Conservation (phyloP, 208 protist genomes). For the Trichomonas tenax region DNA sequence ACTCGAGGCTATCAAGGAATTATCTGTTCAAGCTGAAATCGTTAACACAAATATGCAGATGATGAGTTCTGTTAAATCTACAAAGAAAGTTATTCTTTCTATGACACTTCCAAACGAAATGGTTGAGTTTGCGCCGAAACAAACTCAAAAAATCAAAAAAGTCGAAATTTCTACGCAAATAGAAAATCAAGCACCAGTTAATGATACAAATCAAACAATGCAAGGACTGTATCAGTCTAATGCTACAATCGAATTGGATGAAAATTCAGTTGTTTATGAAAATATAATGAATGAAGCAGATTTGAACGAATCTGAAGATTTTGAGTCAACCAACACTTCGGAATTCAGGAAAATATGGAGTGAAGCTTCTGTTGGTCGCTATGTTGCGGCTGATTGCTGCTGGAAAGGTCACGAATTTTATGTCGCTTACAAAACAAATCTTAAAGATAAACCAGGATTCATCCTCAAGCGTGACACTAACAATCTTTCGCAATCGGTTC, state of each 20-base stretch:
- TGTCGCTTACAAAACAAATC: background rate
- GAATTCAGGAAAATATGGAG: background rate
- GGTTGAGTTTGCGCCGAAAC: background rate
- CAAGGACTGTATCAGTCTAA: background rate
- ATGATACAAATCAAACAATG: background rate
- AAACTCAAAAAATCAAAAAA: background rate
- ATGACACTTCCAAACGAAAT: background rate
- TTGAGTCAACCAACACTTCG: background rate
- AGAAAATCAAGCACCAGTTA: background rate
- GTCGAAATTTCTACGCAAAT: background rate
- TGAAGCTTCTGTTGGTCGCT: background rate
- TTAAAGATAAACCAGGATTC: background rate
- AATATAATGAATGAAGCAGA: background rate
- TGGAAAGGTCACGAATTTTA: background rate
- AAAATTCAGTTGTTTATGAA: background rate
- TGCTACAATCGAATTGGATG: background rate
- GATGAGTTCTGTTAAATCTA: background rate
- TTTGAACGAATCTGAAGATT: background rate
- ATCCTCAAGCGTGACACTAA: background rate
- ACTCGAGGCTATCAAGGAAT: background rate
- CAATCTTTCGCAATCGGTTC: background rate
- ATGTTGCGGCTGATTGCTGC: background rate
- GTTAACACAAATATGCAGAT: background rate
- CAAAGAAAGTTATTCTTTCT: background rate
- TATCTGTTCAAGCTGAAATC: background rate